phyloP scores from a whole-genome alignment of 805 yeast genomes.

The Teunomyces pallodes region DNA sequence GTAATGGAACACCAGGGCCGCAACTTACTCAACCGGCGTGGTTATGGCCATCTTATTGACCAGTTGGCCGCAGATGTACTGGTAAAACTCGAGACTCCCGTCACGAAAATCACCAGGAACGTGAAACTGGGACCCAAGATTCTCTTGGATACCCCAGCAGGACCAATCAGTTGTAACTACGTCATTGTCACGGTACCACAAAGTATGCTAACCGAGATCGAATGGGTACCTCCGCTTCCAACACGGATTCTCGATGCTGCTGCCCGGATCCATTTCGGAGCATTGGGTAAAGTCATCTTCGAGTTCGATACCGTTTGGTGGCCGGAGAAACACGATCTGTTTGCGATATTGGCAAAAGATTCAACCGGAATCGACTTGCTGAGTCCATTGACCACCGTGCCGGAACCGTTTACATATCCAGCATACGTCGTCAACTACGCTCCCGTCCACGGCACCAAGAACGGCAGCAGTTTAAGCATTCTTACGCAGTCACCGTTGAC shows the following conservation, averaged over 20 bases:
- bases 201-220: slow-evolving; percentile 57
- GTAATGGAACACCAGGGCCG: slow-evolving; percentile 74
- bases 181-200: slow-evolving; percentile 76
- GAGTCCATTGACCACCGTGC: slow-evolving; percentile 17
- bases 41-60: slow-evolving; percentile 53
- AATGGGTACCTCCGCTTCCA: slow-evolving; percentile 58
- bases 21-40: slow-evolving; percentile 64
- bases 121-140: not conserved
- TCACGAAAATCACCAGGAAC: slow-evolving; percentile 10
- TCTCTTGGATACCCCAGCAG: not conserved
- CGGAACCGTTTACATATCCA: slow-evolving; percentile 58
- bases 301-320: slow-evolving; percentile 43
- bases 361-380: not conserved
- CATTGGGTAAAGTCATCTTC: slow-evolving; percentile 42
- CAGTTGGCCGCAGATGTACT: slow-evolving; percentile 40
- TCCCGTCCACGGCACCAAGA: slow-evolving; percentile 29
- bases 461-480: slow-evolving; percentile 54
- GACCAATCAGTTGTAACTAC: slow-evolving; percentile 45
- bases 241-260: slow-evolving; percentile 28
- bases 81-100: slow-evolving; percentile 29
- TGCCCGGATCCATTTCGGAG: slow-evolving; percentile 31
- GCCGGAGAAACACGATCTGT: slow-evolving; percentile 43
- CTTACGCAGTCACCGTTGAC: slow-evolving; percentile 76
- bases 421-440: slow-evolving; percentile 58
- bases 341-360: slow-evolving; percentile 40